These are phyloP conservation scores for Speleostelium caveatum DNA, from an alignment of 78 protist species.

Conservation along the genomic window DNA sequence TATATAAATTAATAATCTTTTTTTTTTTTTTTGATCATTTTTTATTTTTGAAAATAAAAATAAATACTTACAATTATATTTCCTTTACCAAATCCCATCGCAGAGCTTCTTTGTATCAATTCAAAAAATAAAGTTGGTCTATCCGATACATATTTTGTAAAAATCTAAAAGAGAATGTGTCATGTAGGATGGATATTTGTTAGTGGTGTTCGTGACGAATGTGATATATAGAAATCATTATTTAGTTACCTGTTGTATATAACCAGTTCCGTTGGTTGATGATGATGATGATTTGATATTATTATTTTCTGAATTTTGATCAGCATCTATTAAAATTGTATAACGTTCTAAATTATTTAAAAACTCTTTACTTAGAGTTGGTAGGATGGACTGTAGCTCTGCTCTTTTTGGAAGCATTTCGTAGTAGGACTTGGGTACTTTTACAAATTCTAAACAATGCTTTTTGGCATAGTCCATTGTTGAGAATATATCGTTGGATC, in stretches of 20 bases:
- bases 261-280: constrained; percentile 2
- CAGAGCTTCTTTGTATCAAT: constrained; percentile 30
- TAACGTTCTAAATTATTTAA: constrained; percentile 2
- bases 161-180: constrained; percentile 15
- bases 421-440: constrained; percentile 56
- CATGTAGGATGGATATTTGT: background rate
- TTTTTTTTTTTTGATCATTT: background rate
- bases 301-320: background rate
- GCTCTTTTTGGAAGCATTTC: constrained; percentile 6
- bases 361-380: background rate
- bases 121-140: constrained; percentile 71
- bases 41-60: background rate
- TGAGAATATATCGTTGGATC: constrained; percentile 24
- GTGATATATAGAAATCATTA: background rate
- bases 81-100: constrained; percentile 69
- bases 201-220: background rate
- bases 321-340: constrained; percentile 61
- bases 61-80: constrained; percentile 40
- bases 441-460: constrained; percentile 28
- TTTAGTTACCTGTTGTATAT: constrained; percentile 52
- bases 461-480: constrained; percentile 31
- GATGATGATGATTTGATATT: background rate
- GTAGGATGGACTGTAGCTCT: constrained; percentile 7
- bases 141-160: constrained; percentile 45
- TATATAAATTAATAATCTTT: too few relatives aligned